These are phyloP conservation scores for Aspergillus haitiensis DNA, from an alignment of 495 filamentous ascomycete species.

Conservation along the genomic window DNA sequence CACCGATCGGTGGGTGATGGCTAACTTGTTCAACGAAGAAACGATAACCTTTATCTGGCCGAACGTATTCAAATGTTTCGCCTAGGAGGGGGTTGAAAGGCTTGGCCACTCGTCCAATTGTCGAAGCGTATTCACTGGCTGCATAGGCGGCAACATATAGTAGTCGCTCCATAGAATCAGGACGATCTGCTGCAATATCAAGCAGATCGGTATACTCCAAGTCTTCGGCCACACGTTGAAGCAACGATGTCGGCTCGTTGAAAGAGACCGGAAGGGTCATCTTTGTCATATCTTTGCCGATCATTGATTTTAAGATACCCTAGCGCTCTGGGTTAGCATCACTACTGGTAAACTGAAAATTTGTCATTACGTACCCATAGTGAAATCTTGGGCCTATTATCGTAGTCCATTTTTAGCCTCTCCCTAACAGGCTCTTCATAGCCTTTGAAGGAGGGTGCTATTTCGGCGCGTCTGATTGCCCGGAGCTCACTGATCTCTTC, in stretches of 20 bases:
- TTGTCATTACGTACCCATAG: conserved; percentile 72
- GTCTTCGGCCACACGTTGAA: conserved; percentile 94
- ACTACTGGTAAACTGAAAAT: conserved; percentile 2
- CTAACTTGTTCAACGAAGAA: conserved; percentile 99
- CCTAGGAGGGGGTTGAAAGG: conserved; percentile 96
- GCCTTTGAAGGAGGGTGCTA: conserved; percentile 77
- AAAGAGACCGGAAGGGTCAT: conserved; percentile 99
- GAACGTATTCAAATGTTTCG: conserved; percentile 94
- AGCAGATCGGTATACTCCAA: conserved; percentile 96
- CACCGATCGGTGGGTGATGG: conserved; percentile 94
- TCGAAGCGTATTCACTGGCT: conserved; percentile 93
- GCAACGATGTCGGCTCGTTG: conserved; percentile 96
- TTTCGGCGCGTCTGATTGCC: conserved; percentile 54
- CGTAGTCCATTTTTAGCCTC: conserved; percentile 83
- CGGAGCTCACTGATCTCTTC: conserved; percentile 49
- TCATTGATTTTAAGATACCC: conserved; percentile 98
- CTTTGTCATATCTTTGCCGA: conserved; percentile 99
- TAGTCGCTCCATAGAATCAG: conserved; percentile 86
- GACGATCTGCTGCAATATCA: conserved; percentile 81
- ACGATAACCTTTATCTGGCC: conserved; percentile 94
- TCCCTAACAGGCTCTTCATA: conserved; percentile 84
- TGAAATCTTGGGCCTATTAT: conserved; percentile 89
- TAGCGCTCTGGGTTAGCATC: conserved; percentile 42
- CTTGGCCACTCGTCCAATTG: conserved; percentile 93
- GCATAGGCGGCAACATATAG: conserved; percentile 97